These are phyloP conservation scores for Rhynchosporium agropyri DNA, from an alignment of 2,329 filamentous ascomycete species.

Conservation along the genomic window DNA sequence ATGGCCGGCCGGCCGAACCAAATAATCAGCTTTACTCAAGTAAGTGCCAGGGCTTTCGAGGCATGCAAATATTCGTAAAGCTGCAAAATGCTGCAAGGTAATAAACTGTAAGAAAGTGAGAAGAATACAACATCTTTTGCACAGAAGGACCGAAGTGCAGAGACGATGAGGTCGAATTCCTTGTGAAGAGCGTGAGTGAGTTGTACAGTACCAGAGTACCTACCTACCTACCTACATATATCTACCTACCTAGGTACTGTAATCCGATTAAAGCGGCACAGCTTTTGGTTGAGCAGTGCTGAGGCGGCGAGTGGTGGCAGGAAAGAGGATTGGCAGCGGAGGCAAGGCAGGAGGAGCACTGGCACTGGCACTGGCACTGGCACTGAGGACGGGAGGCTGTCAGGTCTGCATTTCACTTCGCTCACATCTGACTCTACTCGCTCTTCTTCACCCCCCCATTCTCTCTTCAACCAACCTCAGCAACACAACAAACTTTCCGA, in stretches of 20 bases:
- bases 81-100: background rate
- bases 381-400: too few species aligned
- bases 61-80: slow-evolving; percentile 15
- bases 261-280: background rate
- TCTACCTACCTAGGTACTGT: too few species aligned
- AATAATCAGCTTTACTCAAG: background rate
- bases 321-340: too few species aligned
- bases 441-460: background rate
- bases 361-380: too few species aligned
- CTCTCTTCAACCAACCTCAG: background rate
- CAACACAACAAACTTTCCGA: background rate
- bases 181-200: too few species aligned
- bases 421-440: background rate
- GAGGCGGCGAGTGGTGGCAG: background rate
- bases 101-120: background rate
- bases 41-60: background rate
- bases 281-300: background rate
- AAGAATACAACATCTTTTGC: background rate
- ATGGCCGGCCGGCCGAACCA: background rate
- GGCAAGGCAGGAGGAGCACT: too few species aligned
- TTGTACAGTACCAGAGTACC: too few species aligned
- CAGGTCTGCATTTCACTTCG: background rate
- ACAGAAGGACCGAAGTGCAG: slow-evolving; percentile 14
- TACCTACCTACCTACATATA: too few species aligned
- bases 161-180: background rate